Evolutionary conservation across 108 stramenopile species (phyloP).

Genomic region (Cyclotella sp.): DNA sequence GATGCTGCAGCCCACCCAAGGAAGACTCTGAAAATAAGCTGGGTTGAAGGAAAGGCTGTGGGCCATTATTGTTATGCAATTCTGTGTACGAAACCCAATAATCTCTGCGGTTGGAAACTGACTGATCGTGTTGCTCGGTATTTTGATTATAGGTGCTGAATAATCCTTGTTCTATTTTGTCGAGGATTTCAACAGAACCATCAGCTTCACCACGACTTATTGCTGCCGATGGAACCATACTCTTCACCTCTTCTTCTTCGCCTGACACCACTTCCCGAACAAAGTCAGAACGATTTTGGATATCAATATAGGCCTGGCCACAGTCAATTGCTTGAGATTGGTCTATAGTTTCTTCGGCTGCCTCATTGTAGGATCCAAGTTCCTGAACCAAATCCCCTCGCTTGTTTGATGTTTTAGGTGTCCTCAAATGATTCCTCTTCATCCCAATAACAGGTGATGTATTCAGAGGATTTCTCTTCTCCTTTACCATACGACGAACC

Average conservation of each 20-base stretch:
- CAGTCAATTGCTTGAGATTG: background rate
- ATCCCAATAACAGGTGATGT: conserved; percentile 18
- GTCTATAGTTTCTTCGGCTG: background rate
- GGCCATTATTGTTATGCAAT: background rate
- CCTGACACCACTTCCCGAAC: background rate
- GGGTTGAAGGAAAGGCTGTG: no score
- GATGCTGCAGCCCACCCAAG: no score
- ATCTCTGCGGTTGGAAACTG: conserved; percentile 17
- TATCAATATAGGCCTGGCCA: background rate
- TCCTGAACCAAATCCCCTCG: background rate
- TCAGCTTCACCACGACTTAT: background rate
- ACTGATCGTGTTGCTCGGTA: background rate
- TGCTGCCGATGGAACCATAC: background rate
- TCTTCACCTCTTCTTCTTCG: background rate
- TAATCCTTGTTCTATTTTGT: conserved; percentile 6
- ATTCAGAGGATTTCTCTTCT: conserved; percentile 30
- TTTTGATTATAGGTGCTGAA: conserved; percentile 1
- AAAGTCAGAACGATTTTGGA: background rate
- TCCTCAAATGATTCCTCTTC: conserved; percentile 26
- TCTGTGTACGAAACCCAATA: conserved; percentile 36
- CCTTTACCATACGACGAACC: conserved; percentile 29
- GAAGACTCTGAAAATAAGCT: no score
- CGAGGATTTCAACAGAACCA: background rate
- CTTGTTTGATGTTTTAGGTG: background rate
- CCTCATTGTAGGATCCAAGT: background rate